Evolutionary conservation across 2,329 filamentous ascomycete species (phyloP).

Genomic region (Paramyrothecium sp.): DNA sequence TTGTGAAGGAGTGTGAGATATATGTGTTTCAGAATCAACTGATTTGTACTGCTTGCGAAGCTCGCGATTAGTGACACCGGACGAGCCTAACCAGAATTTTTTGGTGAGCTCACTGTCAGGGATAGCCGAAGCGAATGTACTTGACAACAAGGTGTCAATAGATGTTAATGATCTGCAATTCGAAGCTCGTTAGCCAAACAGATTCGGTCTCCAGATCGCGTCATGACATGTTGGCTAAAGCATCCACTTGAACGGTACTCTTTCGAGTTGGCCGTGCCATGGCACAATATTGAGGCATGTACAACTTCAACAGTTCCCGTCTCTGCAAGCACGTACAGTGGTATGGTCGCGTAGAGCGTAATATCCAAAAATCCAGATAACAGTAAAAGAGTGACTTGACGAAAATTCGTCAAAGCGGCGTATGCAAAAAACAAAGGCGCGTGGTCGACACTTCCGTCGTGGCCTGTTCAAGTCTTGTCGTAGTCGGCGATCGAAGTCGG

Average conservation of each 20-base stretch:
- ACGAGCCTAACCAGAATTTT: neutral
- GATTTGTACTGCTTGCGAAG: slow-evolving; percentile 1
- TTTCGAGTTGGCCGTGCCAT: too few relatives aligned
- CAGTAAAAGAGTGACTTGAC: slow-evolving; percentile 46
- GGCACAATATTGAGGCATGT: too few relatives aligned
- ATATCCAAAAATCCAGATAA: slow-evolving; percentile 22
- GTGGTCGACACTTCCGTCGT: slow-evolving; percentile 25
- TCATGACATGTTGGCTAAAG: neutral
- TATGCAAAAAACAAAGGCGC: slow-evolving; percentile 20
- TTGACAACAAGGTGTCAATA: slow-evolving; percentile 54
- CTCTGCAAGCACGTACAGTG: slow-evolving; percentile 17
- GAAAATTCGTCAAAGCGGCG: slow-evolving; percentile 38
- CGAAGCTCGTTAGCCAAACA: slow-evolving; percentile 13
- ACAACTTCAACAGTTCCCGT: too few relatives aligned
- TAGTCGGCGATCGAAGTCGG: slow-evolving; percentile 2
- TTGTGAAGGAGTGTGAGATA: slow-evolving; percentile 12
- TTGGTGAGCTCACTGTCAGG: slow-evolving; percentile 41
- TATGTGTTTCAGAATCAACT: slow-evolving; percentile 6
- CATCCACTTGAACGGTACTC: neutral
- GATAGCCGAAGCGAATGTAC: slow-evolving; percentile 54
- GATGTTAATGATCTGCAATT: slow-evolving; percentile 35
- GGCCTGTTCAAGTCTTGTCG: neutral
- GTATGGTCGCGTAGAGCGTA: slow-evolving; percentile 25
- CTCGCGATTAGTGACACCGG: neutral
- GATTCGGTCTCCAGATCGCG: neutral